These are phyloP conservation scores for Silene latifolia DNA, from an alignment of 148 eudicot species.

Conservation along the genomic window DNA sequence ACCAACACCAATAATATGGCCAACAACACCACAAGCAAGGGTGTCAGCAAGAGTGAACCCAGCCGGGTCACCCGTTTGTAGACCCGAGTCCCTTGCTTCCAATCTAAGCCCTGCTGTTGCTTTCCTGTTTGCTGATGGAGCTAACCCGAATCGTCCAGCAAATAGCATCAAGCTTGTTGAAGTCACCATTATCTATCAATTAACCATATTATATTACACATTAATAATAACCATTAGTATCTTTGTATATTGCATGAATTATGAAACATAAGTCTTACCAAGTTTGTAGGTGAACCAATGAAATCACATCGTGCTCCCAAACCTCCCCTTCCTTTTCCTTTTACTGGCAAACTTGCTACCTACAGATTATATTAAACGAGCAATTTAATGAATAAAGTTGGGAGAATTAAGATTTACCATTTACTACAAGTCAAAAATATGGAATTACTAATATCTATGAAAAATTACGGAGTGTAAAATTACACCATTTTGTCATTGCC, in stretches of 20 bases:
- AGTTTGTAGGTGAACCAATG: constrained; percentile 91
- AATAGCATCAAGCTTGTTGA: constrained; percentile 87
- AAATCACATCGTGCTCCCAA: constrained; percentile 80
- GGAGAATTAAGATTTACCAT: too few relatives aligned
- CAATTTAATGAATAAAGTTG: too few relatives aligned
- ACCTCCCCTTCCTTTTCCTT: constrained; percentile 54
- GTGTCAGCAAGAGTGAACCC: constrained; percentile 97
- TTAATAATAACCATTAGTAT: too few relatives aligned
- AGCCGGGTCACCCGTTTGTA: constrained; percentile 98
- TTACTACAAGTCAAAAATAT: too few relatives aligned
- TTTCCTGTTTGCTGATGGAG: constrained; percentile 95
- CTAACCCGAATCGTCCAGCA: constrained; percentile 92
- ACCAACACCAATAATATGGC: constrained; percentile 98
- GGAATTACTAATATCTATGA: too few relatives aligned
- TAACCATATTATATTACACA: neutral
- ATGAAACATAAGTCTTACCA: constrained; percentile 43
- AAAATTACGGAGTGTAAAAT: too few relatives aligned
- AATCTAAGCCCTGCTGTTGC: constrained; percentile 90
- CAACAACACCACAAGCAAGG: constrained; percentile 82
- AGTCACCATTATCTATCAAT: constrained; percentile 80
- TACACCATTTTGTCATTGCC: too few relatives aligned
- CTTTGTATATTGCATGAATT: too few relatives aligned
- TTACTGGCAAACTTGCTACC: constrained; percentile 60
- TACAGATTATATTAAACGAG: too few relatives aligned
- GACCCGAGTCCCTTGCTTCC: constrained; percentile 83